A percentile compares a stretch with the other conserved stretches of the same genome.
Evolutionary conservation across 176 grass and related monocot species (phyloP).

Genomic region (Saccharum officinarum): DNA sequence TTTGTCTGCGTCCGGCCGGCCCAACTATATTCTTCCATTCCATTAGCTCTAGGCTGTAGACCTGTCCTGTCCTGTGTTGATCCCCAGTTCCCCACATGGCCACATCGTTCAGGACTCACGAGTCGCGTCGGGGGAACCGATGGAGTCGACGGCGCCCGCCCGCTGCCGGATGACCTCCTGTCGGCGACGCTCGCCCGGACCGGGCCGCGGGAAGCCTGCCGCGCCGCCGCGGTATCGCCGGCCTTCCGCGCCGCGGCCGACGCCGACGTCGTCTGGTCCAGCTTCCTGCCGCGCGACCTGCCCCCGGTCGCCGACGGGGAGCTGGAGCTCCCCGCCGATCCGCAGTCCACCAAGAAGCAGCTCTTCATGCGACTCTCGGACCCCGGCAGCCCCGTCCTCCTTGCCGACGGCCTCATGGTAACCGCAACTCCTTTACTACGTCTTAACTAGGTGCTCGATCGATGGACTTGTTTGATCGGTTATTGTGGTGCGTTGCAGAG

Average conservation of each 20-base stretch:
- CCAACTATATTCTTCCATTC: no score
- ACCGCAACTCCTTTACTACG: no score
- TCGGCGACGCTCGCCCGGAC: constrained; percentile 48
- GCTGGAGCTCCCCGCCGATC: constrained; percentile 16
- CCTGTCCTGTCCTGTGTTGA: no score
- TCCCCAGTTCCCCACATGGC: no score
- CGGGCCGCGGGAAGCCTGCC: constrained; percentile 51
- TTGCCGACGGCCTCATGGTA: constrained; percentile 46
- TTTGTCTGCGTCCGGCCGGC: no score
- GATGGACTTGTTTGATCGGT: neutral
- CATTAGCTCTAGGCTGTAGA: no score
- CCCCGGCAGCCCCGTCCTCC: constrained; percentile 31
- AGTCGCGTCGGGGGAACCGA: no score
- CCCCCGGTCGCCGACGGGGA: constrained; percentile 43
- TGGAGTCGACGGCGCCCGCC: no score
- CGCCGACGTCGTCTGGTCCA: constrained; percentile 66
- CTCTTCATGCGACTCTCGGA: constrained; percentile 55
- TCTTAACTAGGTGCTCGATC: no score
- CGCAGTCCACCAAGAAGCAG: constrained; percentile 42
- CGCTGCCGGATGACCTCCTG: constrained; percentile 53
- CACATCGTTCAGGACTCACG: no score
- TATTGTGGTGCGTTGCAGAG: neutral
- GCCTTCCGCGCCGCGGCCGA: constrained; percentile 54
- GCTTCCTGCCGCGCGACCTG: constrained; percentile 50
- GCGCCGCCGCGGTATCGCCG: constrained; percentile 39